Conservation (phyloP, 2,329 filamentous ascomycete species). For the Rhexocercosporidium sp. region DNA sequence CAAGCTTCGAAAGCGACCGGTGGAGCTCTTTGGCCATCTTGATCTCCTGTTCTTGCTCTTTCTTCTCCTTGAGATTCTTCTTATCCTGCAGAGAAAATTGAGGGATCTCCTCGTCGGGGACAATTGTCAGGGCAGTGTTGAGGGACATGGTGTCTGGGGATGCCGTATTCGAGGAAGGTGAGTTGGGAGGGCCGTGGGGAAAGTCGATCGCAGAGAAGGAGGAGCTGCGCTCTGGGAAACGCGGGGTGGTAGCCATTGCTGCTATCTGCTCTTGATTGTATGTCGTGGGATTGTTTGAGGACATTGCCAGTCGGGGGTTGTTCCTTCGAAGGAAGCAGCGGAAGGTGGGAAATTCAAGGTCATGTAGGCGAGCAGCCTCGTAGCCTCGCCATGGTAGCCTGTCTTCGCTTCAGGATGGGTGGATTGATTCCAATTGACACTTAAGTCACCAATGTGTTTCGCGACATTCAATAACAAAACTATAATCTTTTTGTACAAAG, state of each 20-base stretch:
- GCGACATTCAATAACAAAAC: too few species aligned
- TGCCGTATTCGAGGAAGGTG: neutral
- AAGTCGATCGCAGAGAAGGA: neutral
- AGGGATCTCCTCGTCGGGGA: neutral
- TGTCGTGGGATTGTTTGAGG: neutral
- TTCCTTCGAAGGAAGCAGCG: neutral
- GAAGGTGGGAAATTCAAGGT: neutral
- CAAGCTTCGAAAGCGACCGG: neutral
- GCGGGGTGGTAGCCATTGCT: neutral
- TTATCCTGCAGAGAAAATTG: neutral
- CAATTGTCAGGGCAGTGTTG: neutral
- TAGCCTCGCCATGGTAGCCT: too few species aligned
- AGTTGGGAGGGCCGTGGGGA: constrained; percentile 5
- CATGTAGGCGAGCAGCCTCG: too few species aligned
- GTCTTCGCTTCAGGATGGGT: too few species aligned
- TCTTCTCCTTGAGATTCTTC: too few species aligned
- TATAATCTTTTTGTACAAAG: too few species aligned
- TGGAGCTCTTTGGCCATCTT: neutral
- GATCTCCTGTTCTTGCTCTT: too few species aligned
- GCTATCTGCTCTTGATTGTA: neutral
- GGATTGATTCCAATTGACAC: too few species aligned
- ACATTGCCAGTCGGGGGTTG: neutral
- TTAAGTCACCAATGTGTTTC: too few species aligned
- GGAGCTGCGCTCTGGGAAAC: neutral
- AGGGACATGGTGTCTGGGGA: neutral